These are phyloP conservation scores for Exophiala bonariae DNA, from an alignment of 2,329 filamentous ascomycete genomes.

Conservation along the genomic window DNA sequence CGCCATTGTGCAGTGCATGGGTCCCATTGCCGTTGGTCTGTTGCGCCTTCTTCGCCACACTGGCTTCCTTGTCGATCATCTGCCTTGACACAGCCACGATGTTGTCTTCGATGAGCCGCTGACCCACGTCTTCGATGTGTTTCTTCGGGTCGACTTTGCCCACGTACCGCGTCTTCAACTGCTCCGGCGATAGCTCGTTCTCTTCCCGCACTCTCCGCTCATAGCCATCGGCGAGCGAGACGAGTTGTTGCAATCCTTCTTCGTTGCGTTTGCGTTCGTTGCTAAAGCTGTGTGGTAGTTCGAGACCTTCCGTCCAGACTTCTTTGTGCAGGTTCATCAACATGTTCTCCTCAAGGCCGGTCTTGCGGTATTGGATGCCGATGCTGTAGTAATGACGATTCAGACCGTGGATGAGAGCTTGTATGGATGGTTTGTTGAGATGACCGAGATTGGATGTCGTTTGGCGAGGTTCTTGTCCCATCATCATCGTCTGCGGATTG, in stretches of 20 bases:
- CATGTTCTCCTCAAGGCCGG: slow-evolving; percentile 98
- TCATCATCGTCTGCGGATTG: slow-evolving; percentile 95
- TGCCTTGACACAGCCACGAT: slow-evolving; percentile 97
- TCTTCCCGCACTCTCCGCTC: slow-evolving; percentile 99
- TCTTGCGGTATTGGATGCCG: slow-evolving; percentile 97
- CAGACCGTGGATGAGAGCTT: slow-evolving; percentile 94
- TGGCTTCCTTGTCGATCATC: slow-evolving; percentile 99
- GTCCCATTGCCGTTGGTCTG: slow-evolving; percentile 42
- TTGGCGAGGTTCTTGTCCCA: slow-evolving; percentile 95
- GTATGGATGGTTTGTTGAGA: slow-evolving; percentile 99
- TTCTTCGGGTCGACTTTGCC: slow-evolving; percentile 99
- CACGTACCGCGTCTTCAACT: slow-evolving; percentile 97
- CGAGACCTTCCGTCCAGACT: slow-evolving; percentile 94
- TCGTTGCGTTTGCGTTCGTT: slow-evolving; percentile 81
- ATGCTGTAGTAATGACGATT: slow-evolving; percentile 99
- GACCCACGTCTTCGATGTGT: slow-evolving; percentile 94
- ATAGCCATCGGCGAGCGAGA: slow-evolving; percentile 89
- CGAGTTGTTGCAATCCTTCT: slow-evolving; percentile 82
- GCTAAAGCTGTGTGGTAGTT: slow-evolving; percentile 97
- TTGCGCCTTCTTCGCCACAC: slow-evolving; percentile 72
- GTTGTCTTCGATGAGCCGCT: slow-evolving; percentile 98
- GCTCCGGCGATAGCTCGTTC: slow-evolving; percentile 93
- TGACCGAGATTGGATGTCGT: slow-evolving; percentile 97
- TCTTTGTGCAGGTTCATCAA: slow-evolving; percentile 99
- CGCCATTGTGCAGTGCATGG: slow-evolving; percentile 49